Evolutionary conservation across 495 filamentous ascomycete genomes (phyloP), one percentile per base, ranked within the genome.

Genomic region (Penicillium malachiteum): DNA sequence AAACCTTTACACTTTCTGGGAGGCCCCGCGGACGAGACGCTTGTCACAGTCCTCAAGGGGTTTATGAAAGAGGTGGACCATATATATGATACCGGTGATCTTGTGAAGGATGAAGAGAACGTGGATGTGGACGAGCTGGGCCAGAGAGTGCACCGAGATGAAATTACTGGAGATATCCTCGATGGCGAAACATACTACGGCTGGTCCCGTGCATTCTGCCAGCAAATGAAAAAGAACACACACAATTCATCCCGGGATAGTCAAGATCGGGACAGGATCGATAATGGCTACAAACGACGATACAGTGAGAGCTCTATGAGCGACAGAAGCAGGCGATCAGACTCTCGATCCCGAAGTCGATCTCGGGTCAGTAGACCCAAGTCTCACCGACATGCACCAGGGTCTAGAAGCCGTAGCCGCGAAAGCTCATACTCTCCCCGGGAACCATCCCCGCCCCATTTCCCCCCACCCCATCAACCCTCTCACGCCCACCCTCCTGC

Each of bases 161-260:
- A 83, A 55, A 76, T 79, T 9, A 83, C 79, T 1, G 85, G 84
- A 0, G 83, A 89, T 11, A 69, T 85, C 16, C 50, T 76, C 9
- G 62, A 71, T n/a, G 84, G 85, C 7, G 85, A 93, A 33, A 85
- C 84, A 7, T 95, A 96, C 63, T 94, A 94, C 64, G 91, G 90
- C 37, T 96, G 91, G 91, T 91, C 88, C 12, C 82, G 79, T 42
- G 70, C 74, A 7, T 96, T 95, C 59, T 95, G 90, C 71, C 79
- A 89, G 58, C 85, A 86, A 56, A 95, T 93, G 88, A 89, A 86
- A 65, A 80, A 80, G 49, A 76, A 83, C 52, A 73, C 65, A 9
- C 65, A 57, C 30, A 52, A 50, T 33, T 61, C 59, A 33, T 52
- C 54, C 43, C 12, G 9, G 8, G 12, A 37, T 37, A 56, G 70